Base-by-base conservation (phyloP, 805 yeast species). In the Isabelozyma gotoi region DNA sequence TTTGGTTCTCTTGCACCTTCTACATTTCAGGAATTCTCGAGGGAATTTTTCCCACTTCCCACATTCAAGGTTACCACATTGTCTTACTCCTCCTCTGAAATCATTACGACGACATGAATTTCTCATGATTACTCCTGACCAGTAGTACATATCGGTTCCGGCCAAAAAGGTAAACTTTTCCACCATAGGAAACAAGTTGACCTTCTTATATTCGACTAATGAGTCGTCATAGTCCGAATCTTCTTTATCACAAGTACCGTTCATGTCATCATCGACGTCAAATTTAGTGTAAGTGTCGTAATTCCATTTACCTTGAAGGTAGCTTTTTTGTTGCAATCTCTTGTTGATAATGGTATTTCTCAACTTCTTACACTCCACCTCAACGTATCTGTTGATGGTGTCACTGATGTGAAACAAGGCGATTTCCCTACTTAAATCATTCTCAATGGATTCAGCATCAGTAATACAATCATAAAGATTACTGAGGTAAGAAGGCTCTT, bases 91-190 rank as follows among this genome's bases (percentile, higher is more conserved):
- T 14, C 92, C 92, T 45, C 85, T 77, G 35, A 76, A 63, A 58
- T 91, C 97, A 61, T 92, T 94, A 56, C 91, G 83, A 44, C 97
- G 78, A 60, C 97, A 92, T 1, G 96, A 90, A 63, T 94, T 94
- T 43, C 98, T 76, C 91, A 94, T 94, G 33, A 91, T 89, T n/a
- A 92, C 96, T 3, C 96, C 94, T 2, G 97, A 88, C 99, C 99
- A 92, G 64, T 91, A 90, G 52, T 86, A 84, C 73, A 90, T 81
- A 52, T 91, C 97, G 35, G 84, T 79, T 3, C 88, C 81, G 51
- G 85, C 80, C 38, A 74, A 67, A 41, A 77, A 73, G 0, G 98
- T 92, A 60, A 88, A 92, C 62, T 87, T 83, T 63, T 92, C 99
- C 32, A 92, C 97, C 51, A 92, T 67, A 7, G 96, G 96, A 67